Evolutionary conservation across 2,329 filamentous ascomycete species (phyloP).

Genomic region (Aspergillus sp.): DNA sequence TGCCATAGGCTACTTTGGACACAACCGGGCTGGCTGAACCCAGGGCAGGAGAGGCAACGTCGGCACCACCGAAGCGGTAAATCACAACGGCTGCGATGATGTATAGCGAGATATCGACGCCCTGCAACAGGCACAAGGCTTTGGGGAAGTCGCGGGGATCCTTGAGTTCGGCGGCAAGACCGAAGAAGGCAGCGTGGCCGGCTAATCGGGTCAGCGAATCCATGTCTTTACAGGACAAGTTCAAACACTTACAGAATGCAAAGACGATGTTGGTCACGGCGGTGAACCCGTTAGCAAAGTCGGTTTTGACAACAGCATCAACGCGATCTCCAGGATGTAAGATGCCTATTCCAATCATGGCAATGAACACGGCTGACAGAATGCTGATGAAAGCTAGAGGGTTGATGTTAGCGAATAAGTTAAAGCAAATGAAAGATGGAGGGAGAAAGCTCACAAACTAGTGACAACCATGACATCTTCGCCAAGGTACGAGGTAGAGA

Average conservation of each 20-base stretch:
- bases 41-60: slow-evolving; percentile 65
- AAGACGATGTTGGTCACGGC: slow-evolving; percentile 69
- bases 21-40: slow-evolving; percentile 59
- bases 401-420: not conserved
- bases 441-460: slow-evolving; percentile 45
- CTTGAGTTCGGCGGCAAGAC: slow-evolving; percentile 64
- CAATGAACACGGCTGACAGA: slow-evolving; percentile 61
- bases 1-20: slow-evolving; percentile 65
- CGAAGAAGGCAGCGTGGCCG: slow-evolving; percentile 68
- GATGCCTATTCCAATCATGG: slow-evolving; percentile 65
- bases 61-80: slow-evolving; percentile 64
- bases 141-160: slow-evolving; percentile 62
- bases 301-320: slow-evolving; percentile 41
- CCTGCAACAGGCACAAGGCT: slow-evolving; percentile 62
- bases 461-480: slow-evolving; percentile 62
- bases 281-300: slow-evolving; percentile 58
- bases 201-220: slow-evolving; percentile 42
- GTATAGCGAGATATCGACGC: slow-evolving; percentile 61
- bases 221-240: slow-evolving; percentile 44
- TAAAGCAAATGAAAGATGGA: not conserved
- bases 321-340: slow-evolving; percentile 41
- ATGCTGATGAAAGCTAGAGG: slow-evolving; percentile 61
- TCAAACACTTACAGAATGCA: slow-evolving; percentile 56
- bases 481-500: slow-evolving; percentile 63
- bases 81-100: slow-evolving; percentile 65